Evolutionary conservation across 2,329 filamentous ascomycete genomes (phyloP).

Genomic region (Ilyonectria robusta): DNA sequence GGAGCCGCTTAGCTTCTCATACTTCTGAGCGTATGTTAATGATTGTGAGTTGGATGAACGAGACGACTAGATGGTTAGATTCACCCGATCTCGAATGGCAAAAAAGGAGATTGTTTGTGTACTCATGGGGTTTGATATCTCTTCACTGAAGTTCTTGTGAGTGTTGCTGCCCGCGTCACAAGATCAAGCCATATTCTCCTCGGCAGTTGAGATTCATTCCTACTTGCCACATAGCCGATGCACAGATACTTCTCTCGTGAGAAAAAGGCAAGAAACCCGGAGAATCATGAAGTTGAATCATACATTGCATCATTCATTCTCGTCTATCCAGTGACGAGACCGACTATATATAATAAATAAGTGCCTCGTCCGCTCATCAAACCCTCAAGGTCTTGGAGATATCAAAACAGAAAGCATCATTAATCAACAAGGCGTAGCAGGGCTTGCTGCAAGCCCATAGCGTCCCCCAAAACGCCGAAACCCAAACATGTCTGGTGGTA

Average conservation of each 20-base stretch:
- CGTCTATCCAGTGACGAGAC: not conserved
- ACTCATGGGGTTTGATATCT: no score
- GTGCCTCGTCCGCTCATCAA: not conserved
- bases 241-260: not conserved
- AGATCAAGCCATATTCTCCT: no score
- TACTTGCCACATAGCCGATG: no score
- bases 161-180: no score
- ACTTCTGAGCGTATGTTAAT: no score
- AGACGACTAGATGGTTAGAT: no score
- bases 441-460: not conserved
- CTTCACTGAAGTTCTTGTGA: no score
- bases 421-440: not conserved
- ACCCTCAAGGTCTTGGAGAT: not conserved
- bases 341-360: not conserved
- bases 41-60: no score
- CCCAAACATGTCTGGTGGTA: slow-evolving; percentile 26
- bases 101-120: no score
- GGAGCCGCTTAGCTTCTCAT: no score
- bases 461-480: slow-evolving; percentile 16
- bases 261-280: not conserved
- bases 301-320: slow-evolving; percentile 17
- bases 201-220: no score
- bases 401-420: not conserved
- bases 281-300: not conserved
- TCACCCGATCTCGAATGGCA: no score